Conservation (phyloP, 2,329 filamentous ascomycete species). For the Fusarium sororula region DNA sequence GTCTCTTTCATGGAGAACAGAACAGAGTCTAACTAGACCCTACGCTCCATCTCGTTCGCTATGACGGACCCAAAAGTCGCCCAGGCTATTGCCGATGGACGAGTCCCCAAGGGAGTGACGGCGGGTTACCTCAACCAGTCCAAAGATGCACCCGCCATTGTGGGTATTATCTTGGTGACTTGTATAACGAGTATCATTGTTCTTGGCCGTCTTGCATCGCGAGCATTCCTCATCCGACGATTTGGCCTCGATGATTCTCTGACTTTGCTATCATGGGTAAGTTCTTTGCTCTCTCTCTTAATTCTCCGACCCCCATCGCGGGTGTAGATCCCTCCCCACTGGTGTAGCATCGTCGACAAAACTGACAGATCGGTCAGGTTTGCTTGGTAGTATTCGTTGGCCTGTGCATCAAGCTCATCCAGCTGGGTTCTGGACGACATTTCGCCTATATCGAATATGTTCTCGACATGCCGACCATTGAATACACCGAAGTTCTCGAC, state of each 20-base stretch:
- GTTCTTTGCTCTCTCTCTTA: conserved; percentile 8
- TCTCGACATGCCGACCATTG: conserved; percentile 51
- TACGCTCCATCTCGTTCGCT: background rate
- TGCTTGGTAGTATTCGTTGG: conserved; percentile 55
- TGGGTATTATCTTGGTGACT: conserved; percentile 51
- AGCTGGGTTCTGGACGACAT: conserved; percentile 58
- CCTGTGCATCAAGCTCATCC: conserved; percentile 55
- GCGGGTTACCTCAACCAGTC: conserved; percentile 49
- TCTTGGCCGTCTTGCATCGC: conserved; percentile 46
- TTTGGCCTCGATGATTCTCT: conserved; percentile 53
- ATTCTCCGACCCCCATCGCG: background rate
- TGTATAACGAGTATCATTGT: conserved; percentile 49
- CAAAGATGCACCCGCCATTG: conserved; percentile 50
- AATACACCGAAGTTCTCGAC: conserved; percentile 57
- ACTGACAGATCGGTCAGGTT: conserved; percentile 38
- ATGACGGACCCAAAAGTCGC: conserved; percentile 42
- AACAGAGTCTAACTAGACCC: background rate
- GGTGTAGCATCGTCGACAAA: background rate
- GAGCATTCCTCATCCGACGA: conserved; percentile 48
- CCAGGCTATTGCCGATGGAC: conserved; percentile 48
- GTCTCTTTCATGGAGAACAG: conserved; percentile 7
- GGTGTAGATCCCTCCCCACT: conserved; percentile 12
- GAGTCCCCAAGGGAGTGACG: conserved; percentile 48
- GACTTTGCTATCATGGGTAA: conserved; percentile 49
- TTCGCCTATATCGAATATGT: conserved; percentile 58